Evolutionary conservation across 2,329 filamentous ascomycete genomes (phyloP).

Genomic region (Biscogniauxia mediterranea): DNA sequence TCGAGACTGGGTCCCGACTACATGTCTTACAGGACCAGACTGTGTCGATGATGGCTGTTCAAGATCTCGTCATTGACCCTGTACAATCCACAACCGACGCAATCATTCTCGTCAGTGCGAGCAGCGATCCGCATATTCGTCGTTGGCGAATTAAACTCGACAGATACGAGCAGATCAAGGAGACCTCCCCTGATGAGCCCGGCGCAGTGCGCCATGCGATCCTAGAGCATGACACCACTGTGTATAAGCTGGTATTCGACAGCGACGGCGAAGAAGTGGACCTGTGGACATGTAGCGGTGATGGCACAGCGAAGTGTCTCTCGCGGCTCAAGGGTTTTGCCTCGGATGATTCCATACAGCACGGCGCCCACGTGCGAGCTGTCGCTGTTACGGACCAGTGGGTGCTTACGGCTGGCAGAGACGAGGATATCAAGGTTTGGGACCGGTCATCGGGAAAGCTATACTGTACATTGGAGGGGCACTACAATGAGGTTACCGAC

Average conservation of each 20-base stretch:
- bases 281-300: conserved; percentile 89
- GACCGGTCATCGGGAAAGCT: conserved; percentile 70
- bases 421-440: conserved; percentile 92
- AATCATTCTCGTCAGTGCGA: conserved; percentile 71
- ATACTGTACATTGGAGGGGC: conserved; percentile 72
- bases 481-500: conserved; percentile 91
- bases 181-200: conserved; percentile 41
- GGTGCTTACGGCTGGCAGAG: conserved; percentile 83
- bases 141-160: conserved; percentile 65
- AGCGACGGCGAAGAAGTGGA: conserved; percentile 60
- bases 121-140: conserved; percentile 76
- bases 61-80: conserved; percentile 76
- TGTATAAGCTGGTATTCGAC: conserved; percentile 79
- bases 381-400: conserved; percentile 73
- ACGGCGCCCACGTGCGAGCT: conserved; percentile 88
- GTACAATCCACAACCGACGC: conserved; percentile 48
- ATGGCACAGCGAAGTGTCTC: conserved; percentile 83
- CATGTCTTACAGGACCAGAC: conserved; percentile 76
- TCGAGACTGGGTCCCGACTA: conserved; percentile 63
- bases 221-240: conserved; percentile 82
- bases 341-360: conserved; percentile 68
- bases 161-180: conserved; percentile 53
- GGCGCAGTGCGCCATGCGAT: conserved; percentile 52
- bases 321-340: conserved; percentile 66
- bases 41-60: conserved; percentile 70